Evolutionary conservation across 108 stramenopile genomes (phyloP).

Genomic region (Conticribra weissflogii): DNA sequence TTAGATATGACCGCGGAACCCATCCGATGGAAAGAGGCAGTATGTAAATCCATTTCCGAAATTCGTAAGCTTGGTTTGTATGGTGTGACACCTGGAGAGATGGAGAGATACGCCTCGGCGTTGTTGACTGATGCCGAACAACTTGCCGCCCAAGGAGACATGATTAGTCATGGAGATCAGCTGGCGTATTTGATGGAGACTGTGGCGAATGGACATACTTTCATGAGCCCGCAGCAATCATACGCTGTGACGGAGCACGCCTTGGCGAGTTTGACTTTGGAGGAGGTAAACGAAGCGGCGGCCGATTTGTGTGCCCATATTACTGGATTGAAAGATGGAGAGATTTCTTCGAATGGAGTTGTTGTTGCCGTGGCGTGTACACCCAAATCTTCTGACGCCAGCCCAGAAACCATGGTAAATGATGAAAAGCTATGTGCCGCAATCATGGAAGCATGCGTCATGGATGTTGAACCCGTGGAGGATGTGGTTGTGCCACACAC

Average conservation of each 20-base stretch:
- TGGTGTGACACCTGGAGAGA: slow-evolving; percentile 91
- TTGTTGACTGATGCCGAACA: slow-evolving; percentile 94
- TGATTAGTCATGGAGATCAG: slow-evolving; percentile 92
- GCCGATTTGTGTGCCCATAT: slow-evolving; percentile 93
- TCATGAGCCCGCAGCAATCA: slow-evolving; percentile 94
- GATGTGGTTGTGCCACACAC: slow-evolving; percentile 88
- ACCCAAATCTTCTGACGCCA: slow-evolving; percentile 64
- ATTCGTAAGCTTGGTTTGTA: slow-evolving; percentile 90
- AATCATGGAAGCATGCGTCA: slow-evolving; percentile 78
- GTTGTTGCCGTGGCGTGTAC: slow-evolving; percentile 84
- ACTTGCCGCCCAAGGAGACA: slow-evolving; percentile 92
- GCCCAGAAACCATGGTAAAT: slow-evolving; percentile 62
- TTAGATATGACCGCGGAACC: slow-evolving; percentile 96
- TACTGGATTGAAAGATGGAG: slow-evolving; percentile 74
- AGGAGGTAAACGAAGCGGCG: slow-evolving; percentile 94
- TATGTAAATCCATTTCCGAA: slow-evolving; percentile 87
- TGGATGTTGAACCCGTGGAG: slow-evolving; percentile 83
- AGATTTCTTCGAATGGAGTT: slow-evolving; percentile 57
- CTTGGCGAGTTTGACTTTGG: slow-evolving; percentile 86
- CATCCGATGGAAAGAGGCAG: slow-evolving; percentile 92
- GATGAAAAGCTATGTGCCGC: slow-evolving; percentile 73
- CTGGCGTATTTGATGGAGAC: slow-evolving; percentile 96
- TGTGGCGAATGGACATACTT: slow-evolving; percentile 95
- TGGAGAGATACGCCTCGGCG: slow-evolving; percentile 92
- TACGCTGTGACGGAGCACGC: slow-evolving; percentile 88